phyloP scores from a whole-genome alignment of 2,329 filamentous ascomycete genomes.

The Akanthomyces muscarius region DNA sequence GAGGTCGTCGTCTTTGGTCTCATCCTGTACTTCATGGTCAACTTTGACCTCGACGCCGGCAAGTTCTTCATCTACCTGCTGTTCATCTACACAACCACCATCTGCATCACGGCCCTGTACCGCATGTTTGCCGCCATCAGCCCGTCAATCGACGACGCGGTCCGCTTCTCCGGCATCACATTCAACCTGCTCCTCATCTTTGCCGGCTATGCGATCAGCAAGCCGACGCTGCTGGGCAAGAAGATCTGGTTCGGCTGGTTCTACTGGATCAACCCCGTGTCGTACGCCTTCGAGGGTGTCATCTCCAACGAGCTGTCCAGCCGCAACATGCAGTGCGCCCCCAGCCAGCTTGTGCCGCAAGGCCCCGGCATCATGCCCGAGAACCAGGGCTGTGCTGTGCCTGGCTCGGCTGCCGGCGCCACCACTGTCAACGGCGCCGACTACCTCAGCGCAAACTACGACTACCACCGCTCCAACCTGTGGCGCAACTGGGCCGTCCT shows the following conservation, averaged over 20 bases:
- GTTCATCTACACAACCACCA: conserved; percentile 53
- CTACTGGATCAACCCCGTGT: conserved; percentile 59
- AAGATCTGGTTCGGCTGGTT: conserved; percentile 72
- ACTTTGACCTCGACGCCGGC: conserved; percentile 59
- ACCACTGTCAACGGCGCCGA: conserved; percentile 46
- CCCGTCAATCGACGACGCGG: conserved; percentile 58
- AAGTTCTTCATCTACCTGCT: conserved; percentile 65
- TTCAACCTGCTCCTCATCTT: conserved; percentile 62
- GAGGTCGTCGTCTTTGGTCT: conserved; percentile 66
- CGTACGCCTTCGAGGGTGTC: conserved; percentile 62
- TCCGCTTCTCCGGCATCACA: conserved; percentile 51
- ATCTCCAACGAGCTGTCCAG: conserved; percentile 52
- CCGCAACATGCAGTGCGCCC: conserved; percentile 46
- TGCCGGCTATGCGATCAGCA: conserved; percentile 59
- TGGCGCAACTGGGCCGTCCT: conserved; percentile 74
- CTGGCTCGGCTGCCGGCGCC: conserved; percentile 48
- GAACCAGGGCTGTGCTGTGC: conserved; percentile 52
- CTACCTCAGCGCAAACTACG: conserved; percentile 50
- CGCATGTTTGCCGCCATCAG: conserved; percentile 55
- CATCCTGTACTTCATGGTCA: conserved; percentile 72
- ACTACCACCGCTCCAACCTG: conserved; percentile 51
- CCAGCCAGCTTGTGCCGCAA: conserved; percentile 43
- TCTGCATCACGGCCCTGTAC: conserved; percentile 54
- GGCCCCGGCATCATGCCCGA: conserved; percentile 37
- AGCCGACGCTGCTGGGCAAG: conserved; percentile 46